Base-by-base conservation (phyloP, 352 stramenopile species). In the Phytophthora lateralis region DNA sequence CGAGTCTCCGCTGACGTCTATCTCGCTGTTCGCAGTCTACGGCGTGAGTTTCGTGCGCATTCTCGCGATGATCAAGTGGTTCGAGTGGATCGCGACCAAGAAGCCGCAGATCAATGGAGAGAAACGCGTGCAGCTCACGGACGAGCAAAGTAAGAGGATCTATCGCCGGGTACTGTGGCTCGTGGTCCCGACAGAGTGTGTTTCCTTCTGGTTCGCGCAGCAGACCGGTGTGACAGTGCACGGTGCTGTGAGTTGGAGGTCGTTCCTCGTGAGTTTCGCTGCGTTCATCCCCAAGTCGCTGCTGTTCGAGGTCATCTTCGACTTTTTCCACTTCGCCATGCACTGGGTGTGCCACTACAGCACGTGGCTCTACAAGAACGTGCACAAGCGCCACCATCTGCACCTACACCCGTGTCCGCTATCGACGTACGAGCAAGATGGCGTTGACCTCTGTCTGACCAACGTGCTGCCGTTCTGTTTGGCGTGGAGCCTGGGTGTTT, bases 201-300 rank as follows among this genome's bases (percentile, higher is more conserved):
- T 81, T 26, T 90, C 83, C 32, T 90, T 75, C 69, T 88, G 66
- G 55, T 60, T 78, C 26, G 76, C 69, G 1, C 43, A 78, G 30
- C 60, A 60, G 21, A 70, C 27, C 38, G 48, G 42, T 46, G 46
- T 17, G 6, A 11, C 42, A 5, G 34, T 52, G 9, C 11, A 55
- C 54, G 51, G n/a, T 7, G 5, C 10, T 12, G 11, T 64, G 17
- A 46, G 52, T 17, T 75, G 55, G 66, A 21, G 39, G 26, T 58
- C 61, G 49, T 75, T 89, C 26, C 26, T 80, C 18, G 6, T 60
- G 11, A 76, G 82, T 35, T 95, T 78, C 32, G 75, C 46, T 15
- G 18, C 24, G 24, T 96, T 96, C 60, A 80, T 96, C 46, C 80
- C 84, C 44, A 90, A 90, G 70, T 97, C 89, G 52, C 77, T 97